Percentiles rank a stretch among this genome's conserved stretches.
Evolutionary conservation across 148 eudicot species (phyloP).

Genomic region (Selenicereus undatus): DNA sequence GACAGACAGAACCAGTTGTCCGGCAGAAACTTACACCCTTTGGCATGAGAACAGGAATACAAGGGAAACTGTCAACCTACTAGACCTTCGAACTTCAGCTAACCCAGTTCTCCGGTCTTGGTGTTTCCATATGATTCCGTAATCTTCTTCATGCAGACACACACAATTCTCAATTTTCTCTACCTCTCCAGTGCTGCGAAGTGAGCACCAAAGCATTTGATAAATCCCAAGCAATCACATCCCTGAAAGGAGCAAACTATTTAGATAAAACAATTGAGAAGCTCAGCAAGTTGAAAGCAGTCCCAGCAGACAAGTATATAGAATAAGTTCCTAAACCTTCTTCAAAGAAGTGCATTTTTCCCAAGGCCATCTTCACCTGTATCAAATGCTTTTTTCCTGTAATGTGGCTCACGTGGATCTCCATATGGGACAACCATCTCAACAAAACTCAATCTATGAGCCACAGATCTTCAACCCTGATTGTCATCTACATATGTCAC

Average conservation of each 20-base stretch:
- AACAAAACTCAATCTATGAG: constrained; percentile 91
- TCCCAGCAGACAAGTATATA: neutral
- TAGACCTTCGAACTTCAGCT: constrained; percentile 91
- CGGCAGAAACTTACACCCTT: constrained; percentile 98
- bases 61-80: constrained; percentile 85
- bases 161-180: constrained; percentile 95
- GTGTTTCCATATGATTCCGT: constrained; percentile 98
- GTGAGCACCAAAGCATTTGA: constrained; percentile 93
- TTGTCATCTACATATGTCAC: constrained; percentile 95
- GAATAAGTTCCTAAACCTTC: constrained; percentile 45
- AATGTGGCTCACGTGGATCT: constrained; percentile 97
- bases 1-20: neutral
- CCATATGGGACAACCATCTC: constrained; percentile 99
- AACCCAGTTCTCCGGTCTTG: constrained; percentile 98
- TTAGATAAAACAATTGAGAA: neutral
- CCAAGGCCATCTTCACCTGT: constrained; percentile 99
- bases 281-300: neutral
- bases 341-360: constrained; percentile 93
- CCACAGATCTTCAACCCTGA: constrained; percentile 85
- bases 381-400: constrained; percentile 98
- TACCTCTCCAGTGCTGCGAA: constrained; percentile 87
- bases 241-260: constrained; percentile 43
- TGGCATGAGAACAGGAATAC: constrained; percentile 86
- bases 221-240: constrained; percentile 88
- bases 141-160: constrained; percentile 98